Evolutionary conservation across 78 protist species (phyloP).

Genomic region (Corallochytrium limacisporum): DNA sequence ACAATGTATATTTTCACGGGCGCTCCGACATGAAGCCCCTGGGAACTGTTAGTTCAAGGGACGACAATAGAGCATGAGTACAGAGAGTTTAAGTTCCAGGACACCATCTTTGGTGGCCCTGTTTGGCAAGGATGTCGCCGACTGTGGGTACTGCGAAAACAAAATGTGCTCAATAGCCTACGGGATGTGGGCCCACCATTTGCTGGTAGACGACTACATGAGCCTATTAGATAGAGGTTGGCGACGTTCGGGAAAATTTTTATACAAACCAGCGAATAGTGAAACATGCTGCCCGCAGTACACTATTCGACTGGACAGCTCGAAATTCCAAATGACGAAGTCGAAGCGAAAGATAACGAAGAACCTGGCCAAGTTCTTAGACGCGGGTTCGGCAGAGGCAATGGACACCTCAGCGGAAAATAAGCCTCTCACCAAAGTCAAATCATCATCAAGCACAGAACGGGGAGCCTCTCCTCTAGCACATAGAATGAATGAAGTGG

Average conservation of each 20-base stretch:
- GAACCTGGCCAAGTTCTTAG: background rate
- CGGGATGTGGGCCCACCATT: background rate
- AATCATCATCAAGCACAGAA: background rate
- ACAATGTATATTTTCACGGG: too few species aligned
- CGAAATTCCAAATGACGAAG: background rate
- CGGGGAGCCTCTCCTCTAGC: background rate
- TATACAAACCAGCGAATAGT: conserved; percentile 30
- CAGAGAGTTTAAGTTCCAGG: too few species aligned
- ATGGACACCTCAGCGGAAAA: background rate
- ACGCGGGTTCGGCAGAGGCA: background rate
- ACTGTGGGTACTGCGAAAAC: background rate
- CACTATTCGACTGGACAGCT: conserved; percentile 39
- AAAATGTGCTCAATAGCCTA: too few species aligned
- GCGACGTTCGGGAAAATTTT: conserved; percentile 38
- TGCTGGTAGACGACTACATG: background rate
- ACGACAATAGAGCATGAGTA: too few species aligned
- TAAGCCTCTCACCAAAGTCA: background rate
- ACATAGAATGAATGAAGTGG: too few species aligned
- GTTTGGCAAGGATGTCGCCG: background rate
- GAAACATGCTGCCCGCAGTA: conserved; percentile 36
- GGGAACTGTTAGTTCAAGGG: too few species aligned
- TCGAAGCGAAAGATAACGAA: background rate
- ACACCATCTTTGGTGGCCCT: background rate
- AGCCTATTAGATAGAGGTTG: conserved; percentile 26
- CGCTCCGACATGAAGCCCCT: too few species aligned